phyloP scores from a whole-genome alignment of 768 basidiomycete genomes.

The Chiua virens region DNA sequence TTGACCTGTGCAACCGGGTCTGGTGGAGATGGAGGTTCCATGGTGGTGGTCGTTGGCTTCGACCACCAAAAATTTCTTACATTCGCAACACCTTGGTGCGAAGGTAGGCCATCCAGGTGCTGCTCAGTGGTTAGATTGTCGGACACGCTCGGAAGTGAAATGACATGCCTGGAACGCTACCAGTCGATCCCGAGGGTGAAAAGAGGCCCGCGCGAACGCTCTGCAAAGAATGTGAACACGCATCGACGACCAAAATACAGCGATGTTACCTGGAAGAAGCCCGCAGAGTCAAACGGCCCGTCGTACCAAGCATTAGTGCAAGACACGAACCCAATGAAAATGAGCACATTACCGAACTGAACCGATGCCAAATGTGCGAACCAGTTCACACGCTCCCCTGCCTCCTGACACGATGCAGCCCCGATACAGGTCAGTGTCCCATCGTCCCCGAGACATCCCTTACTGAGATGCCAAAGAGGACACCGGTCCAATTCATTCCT shows the following conservation, averaged over 20 bases:
- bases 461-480: slow-evolving; percentile 41
- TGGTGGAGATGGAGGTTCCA: neutral
- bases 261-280: slow-evolving; percentile 19
- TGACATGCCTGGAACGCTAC: slow-evolving; percentile 20
- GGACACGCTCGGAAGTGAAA: neutral
- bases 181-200: slow-evolving; percentile 10
- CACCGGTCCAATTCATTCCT: slow-evolving; percentile 52
- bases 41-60: slow-evolving; percentile 13
- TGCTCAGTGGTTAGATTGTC: neutral
- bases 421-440: slow-evolving; percentile 26
- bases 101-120: slow-evolving; percentile 7
- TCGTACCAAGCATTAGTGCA: slow-evolving; percentile 20
- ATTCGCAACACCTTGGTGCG: slow-evolving; percentile 13
- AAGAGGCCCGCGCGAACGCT: slow-evolving; percentile 7
- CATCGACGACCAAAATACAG: neutral
- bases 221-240: slow-evolving; percentile 19
- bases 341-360: slow-evolving; percentile 10
- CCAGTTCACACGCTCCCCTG: slow-evolving; percentile 16
- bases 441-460: too few relatives aligned
- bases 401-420: slow-evolving; percentile 12
- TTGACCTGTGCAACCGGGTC: slow-evolving; percentile 4
- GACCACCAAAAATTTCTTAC: slow-evolving; percentile 35
- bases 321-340: slow-evolving; percentile 4
- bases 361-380: slow-evolving; percentile 3
- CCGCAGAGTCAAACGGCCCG: slow-evolving; percentile 25